A percentile compares a stretch with the other conserved stretches of the same genome.
These are phyloP conservation scores for Pseudonitzschia delicatissima DNA, from an alignment of 108 stramenopile genomes.

Conservation along the genomic window DNA sequence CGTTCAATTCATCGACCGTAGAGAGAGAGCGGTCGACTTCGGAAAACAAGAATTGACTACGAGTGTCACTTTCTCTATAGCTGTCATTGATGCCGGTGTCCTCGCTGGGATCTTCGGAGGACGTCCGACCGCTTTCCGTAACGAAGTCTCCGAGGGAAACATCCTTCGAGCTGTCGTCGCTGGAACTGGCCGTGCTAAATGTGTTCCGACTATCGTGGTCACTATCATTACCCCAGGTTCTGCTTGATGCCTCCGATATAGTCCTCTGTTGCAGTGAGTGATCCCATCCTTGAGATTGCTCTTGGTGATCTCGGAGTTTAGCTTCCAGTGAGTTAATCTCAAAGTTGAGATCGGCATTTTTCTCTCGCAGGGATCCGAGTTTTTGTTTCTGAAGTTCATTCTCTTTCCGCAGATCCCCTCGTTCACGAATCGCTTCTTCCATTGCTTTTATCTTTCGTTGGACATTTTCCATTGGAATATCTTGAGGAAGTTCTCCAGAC, in stretches of 20 bases:
- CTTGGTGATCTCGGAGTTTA: not conserved
- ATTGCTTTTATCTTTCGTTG: conserved; percentile 33
- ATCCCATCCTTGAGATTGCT: not conserved
- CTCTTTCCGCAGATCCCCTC: conserved; percentile 8
- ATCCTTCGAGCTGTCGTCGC: not conserved
- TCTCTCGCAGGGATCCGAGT: not conserved
- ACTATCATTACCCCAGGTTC: not conserved
- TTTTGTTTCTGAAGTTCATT: not conserved
- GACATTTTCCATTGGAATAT: conserved; percentile 23
- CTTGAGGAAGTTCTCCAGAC: not conserved
- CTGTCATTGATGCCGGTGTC: not conserved
- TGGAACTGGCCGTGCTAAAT: not conserved
- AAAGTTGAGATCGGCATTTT: not conserved
- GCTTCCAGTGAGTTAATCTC: not conserved
- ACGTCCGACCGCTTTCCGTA: not conserved
- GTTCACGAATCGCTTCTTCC: conserved; percentile 6
- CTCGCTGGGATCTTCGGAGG: not conserved
- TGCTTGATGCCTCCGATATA: not conserved
- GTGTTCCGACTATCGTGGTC: not conserved
- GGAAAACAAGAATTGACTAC: not conserved
- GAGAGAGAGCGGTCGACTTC: not conserved
- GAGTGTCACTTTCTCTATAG: not conserved
- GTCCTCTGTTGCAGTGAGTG: not conserved
- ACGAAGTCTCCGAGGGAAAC: conserved; percentile 2
- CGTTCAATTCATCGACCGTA: not conserved